Evolutionary conservation across 208 protist genomes (phyloP), one percentile per base, ranked within the genome.

Genomic region (Leishmania amazonensis): DNA sequence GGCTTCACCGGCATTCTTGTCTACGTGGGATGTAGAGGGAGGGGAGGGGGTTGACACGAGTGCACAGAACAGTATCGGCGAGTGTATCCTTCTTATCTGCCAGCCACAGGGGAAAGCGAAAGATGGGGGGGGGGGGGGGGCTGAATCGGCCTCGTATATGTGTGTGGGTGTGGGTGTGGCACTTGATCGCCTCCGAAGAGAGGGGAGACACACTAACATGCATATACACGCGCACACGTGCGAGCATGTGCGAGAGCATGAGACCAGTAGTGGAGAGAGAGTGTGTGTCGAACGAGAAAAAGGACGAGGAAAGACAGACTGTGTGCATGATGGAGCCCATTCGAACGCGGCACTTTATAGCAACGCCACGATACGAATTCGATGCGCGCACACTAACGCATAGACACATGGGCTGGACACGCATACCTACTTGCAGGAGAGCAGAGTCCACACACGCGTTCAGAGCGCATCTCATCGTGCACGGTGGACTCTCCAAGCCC

Each of bases 1-100:
- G 94, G 94, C 58, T 87, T 95, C 31, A 98, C 87, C 28, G 96
- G 96, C 96, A 98, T 98, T 15, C 15, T 64, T 65, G 31, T 28
- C n/a, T 38, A 35, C 24, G 47, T 54, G 70, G 5, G 62, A 35
- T 40, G 62, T 68, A 42, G 62, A 31, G 51, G n/a, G 15, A 31
- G 73, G 51, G 3, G 51, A 38, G 2, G 28, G 45, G 11, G 51
- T 40, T 28, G 5, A 21, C 31, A 40, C n/a, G 21, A 75, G 62
- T 60, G 62, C n/a, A 53, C 21, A 7, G 13, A n/a, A 28, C 8
- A 74, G 68, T 35, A 35, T 74, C 24, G 40, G 38, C 24, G 42
- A 24, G 62, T 68, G n/a, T 40, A 68, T 75, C 45, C 71, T 47
- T 9, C 45, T 53, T 54, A 17, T 53, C 24, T 75, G 24, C 47